Conservation (phyloP, 441 rosid species). For the Euphorbia celastroides region DNA sequence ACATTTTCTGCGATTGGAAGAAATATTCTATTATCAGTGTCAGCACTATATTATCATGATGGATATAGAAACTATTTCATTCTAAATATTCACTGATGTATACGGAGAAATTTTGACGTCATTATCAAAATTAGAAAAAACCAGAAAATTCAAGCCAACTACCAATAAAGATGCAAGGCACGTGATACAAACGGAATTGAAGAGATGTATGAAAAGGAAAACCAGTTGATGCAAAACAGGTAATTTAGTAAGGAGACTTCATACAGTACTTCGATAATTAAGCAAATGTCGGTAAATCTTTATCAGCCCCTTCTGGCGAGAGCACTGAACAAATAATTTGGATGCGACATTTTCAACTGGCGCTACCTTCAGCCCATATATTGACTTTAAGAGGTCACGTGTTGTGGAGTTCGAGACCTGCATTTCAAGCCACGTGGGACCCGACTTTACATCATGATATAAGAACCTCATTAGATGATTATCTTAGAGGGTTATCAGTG, state of each 20-base stretch:
- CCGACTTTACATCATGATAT: constrained; percentile 11
- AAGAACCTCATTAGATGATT: constrained; percentile 6
- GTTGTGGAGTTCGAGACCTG: constrained; percentile 86
- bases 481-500: background rate
- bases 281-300: constrained; percentile 95
- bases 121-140: background rate
- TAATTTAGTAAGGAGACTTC: constrained; percentile 17
- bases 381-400: constrained; percentile 79
- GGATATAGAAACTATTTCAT: background rate
- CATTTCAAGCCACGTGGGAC: constrained; percentile 19
- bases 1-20: constrained; percentile 80
- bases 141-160: background rate
- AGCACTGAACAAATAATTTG: constrained; percentile 95
- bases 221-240: background rate
- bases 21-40: constrained; percentile 28
- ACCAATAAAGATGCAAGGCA: constrained; percentile 1
- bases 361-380: constrained; percentile 78
- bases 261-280: constrained; percentile 69
- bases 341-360: constrained; percentile 90
- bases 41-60: no score
- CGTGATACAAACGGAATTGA: no score
- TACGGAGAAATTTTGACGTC: no score
- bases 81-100: no score
- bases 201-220: no score
- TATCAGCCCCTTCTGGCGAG: constrained; percentile 85